Percentiles rank a stretch among this genome's conserved stretches.
phyloP scores from a whole-genome alignment of 768 basidiomycete species.

The Amanita pallidorosea region DNA sequence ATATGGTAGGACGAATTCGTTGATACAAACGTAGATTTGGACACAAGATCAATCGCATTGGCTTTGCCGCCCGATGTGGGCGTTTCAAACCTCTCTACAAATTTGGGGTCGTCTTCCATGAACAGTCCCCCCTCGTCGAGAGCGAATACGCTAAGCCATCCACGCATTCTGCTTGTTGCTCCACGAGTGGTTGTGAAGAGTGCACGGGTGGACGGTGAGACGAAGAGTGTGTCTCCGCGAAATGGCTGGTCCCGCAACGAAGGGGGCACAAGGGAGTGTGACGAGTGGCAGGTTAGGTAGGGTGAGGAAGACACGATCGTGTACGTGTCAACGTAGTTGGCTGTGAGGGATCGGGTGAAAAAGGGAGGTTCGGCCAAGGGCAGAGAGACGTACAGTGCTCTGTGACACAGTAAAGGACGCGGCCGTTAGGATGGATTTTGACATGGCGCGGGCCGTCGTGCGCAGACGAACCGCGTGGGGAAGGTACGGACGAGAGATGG shows the following conservation, averaged over 20 bases:
- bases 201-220: conserved; percentile 27
- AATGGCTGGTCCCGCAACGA: conserved; percentile 13
- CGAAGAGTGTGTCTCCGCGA: conserved; percentile 36
- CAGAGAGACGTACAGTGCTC: conserved; percentile 32
- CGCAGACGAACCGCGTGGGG: conserved; percentile 23
- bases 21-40: conserved; percentile 13
- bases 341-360: conserved; percentile 12
- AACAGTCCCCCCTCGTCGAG: conserved; percentile 30
- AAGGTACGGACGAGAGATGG: conserved; percentile 25
- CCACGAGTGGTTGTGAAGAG: conserved; percentile 42
- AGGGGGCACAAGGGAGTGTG: conserved; percentile 22
- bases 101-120: conserved; percentile 11
- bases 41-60: conserved; percentile 33
- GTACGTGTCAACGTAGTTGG: conserved; percentile 36
- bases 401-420: conserved; percentile 38
- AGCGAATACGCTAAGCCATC: conserved; percentile 33
- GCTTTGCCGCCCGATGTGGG: conserved; percentile 41
- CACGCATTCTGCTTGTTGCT: conserved; percentile 19
- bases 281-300: conserved; percentile 18
- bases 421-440: conserved; percentile 41
- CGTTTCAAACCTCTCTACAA: conserved; percentile 29
- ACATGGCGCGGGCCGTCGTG: conserved; percentile 43
- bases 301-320: conserved; percentile 18
- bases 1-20: neutral
- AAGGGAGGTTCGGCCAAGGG: neutral